These are phyloP conservation scores for Hyaloscypha variabilis DNA, from an alignment of 495 filamentous ascomycete species.

Conservation along the genomic window DNA sequence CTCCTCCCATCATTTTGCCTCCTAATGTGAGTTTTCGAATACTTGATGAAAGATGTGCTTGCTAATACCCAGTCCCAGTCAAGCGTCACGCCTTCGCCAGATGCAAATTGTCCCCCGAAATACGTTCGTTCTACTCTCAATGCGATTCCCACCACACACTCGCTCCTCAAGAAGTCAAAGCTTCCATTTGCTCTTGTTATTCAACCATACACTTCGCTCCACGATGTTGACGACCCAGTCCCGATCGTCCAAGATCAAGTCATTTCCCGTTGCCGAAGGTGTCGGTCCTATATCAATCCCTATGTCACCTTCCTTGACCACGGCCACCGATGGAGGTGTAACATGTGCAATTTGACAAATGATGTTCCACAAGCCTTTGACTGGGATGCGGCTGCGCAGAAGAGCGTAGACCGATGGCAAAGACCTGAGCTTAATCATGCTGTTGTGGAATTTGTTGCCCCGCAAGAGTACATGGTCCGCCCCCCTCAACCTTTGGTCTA, in stretches of 20 bases:
- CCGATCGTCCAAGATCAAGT: slow-evolving; percentile 96
- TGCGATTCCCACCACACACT: slow-evolving; percentile 86
- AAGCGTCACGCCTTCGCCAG: slow-evolving; percentile 88
- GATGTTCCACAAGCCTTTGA: slow-evolving; percentile 98
- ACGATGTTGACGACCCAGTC: slow-evolving; percentile 87
- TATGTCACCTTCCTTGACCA: slow-evolving; percentile 96
- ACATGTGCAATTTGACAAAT: slow-evolving; percentile 99
- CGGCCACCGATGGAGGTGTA: slow-evolving; percentile 97
- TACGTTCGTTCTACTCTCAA: slow-evolving; percentile 96
- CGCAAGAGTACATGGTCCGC: slow-evolving; percentile 99
- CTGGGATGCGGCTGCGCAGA: slow-evolving; percentile 91
- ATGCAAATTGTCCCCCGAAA: slow-evolving; percentile 91
- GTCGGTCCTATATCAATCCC: slow-evolving; percentile 96
- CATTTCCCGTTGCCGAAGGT: slow-evolving; percentile 93
- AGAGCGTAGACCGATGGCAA: slow-evolving; percentile 86
- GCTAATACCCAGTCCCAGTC: slow-evolving; percentile 54
- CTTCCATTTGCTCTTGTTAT: slow-evolving; percentile 95
- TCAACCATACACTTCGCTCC: slow-evolving; percentile 90
- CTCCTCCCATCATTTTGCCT: slow-evolving; percentile 87
- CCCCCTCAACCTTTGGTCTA: slow-evolving; percentile 98
- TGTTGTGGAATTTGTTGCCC: slow-evolving; percentile 95
- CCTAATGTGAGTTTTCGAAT: slow-evolving; percentile 71
- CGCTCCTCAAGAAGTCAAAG: slow-evolving; percentile 92
- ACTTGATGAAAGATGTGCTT: slow-evolving; percentile 9
- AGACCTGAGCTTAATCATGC: slow-evolving; percentile 89